A percentile compares a stretch with the other conserved stretches of the same genome.
Evolutionary conservation across 2,329 filamentous ascomycete species (phyloP).

Genomic region (Ceratocystiopsis minuta): DNA sequence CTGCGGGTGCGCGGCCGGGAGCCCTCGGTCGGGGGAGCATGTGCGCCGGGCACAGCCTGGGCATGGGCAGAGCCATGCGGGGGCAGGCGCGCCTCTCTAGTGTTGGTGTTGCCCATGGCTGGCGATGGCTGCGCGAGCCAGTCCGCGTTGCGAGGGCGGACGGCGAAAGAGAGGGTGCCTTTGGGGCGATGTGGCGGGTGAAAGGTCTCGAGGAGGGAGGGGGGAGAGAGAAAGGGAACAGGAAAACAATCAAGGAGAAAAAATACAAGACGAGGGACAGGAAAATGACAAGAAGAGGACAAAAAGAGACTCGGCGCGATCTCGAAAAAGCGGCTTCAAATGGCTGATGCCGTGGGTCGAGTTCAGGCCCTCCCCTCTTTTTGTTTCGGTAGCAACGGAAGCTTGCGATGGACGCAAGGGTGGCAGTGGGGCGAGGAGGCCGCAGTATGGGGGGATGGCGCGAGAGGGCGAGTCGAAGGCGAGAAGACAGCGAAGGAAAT

Average conservation of each 20-base stretch:
- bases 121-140: not conserved
- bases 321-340: not conserved
- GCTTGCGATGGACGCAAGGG: not conserved
- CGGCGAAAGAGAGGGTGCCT: not conserved
- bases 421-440: no score
- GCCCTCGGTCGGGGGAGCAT: not conserved
- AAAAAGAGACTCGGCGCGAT: not conserved
- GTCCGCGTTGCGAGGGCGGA: not conserved
- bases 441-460: not conserved
- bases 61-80: conserved; percentile 5
- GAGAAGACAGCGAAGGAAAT: no score
- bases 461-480: not conserved
- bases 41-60: conserved; percentile 5
- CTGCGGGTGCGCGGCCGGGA: conserved; percentile 14
- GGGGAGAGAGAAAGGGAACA: not conserved
- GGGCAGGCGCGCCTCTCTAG: conserved; percentile 17
- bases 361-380: not conserved
- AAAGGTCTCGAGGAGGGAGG: no score
- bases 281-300: not conserved
- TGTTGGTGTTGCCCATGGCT: conserved; percentile 19
- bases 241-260: not conserved
- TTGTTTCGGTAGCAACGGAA: not conserved
- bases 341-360: not conserved
- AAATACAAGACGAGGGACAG: not conserved
- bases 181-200: not conserved